Base-by-base conservation (phyloP, 495 filamentous ascomycete species). In the Xylona heveae region DNA sequence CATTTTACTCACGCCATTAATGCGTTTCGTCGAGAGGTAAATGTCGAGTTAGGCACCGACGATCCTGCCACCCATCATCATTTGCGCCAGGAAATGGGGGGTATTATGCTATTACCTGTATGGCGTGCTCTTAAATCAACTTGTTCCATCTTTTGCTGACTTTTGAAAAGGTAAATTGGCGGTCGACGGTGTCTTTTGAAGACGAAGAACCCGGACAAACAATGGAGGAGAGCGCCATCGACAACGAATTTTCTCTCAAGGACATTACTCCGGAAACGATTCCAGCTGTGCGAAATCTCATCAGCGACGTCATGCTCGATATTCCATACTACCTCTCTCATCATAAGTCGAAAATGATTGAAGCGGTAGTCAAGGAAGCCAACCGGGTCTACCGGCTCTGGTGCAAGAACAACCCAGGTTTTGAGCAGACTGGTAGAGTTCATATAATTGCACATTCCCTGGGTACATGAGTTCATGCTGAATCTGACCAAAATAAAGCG, bases 1-100 rank as follows among this genome's bases (percentile, higher is more conserved):
- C 78, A 93, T 44, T 97, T 97, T 46, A 95, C 88, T 0, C 83
- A 94, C 47, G 76, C 79, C 3, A 84, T 94, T 44, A 94, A 93
- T 42, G 62, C 72, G 0, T 83, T 97, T 37, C 69, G 88, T n/a
- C 67, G 84, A 34, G 63, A 72, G 8, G 58, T 95, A 29, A 92
- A 93, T 39, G 59, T 85, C 30, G 85, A 95, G 45, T 61, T 92
- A 17, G 68, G 68, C 23, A 78, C 61, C 33, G 66, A 74, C 6
- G n/a, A n/a, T n/a, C n/a, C n/a, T n/a, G 58, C 57, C 5, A 74
- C 92, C n/a, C 75, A 67, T 51, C 61, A 68, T 0, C 63, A 77
- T 37, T 64, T 94, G 5, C 66, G 81, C 7, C 57, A 69, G 12
- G 74, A 70, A 6, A 68, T 72, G 47, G 68, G 68, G 0, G 66